Evolutionary conservation across 768 basidiomycete genomes (phyloP).

Genomic region (Boletales sp.): DNA sequence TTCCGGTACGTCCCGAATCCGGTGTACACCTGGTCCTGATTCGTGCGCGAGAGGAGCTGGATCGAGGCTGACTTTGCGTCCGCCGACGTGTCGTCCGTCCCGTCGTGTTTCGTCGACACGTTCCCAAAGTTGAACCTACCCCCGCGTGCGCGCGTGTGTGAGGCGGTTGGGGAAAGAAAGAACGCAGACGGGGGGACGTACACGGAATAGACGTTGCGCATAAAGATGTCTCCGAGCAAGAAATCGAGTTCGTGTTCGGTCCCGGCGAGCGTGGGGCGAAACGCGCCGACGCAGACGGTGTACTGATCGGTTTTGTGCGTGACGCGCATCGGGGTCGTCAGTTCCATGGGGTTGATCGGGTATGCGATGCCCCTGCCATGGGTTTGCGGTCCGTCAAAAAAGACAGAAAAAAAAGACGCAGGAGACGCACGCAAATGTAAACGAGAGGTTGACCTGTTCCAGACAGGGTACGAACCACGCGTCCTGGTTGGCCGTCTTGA

Average conservation of each 20-base stretch:
- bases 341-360: conserved; percentile 44
- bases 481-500: conserved; percentile 25
- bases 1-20: conserved; percentile 21
- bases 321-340: conserved; percentile 31
- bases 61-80: conserved; percentile 33
- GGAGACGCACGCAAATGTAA: conserved; percentile 13
- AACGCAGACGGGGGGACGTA: conserved; percentile 15
- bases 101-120: conserved; percentile 4
- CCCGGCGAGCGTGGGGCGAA: conserved; percentile 28
- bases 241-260: conserved; percentile 32
- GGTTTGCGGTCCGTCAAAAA: background rate
- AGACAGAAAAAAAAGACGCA: too few relatives aligned
- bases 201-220: conserved; percentile 46
- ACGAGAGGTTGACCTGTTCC: conserved; percentile 27
- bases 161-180: background rate
- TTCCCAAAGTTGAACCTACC: conserved; percentile 44
- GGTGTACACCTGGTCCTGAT: conserved; percentile 32
- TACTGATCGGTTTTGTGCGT: conserved; percentile 28
- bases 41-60: conserved; percentile 37
- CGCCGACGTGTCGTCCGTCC: background rate
- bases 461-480: conserved; percentile 38
- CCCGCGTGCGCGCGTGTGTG: too few relatives aligned
- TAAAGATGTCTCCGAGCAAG: conserved; percentile 42
- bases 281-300: conserved; percentile 37
- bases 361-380: conserved; percentile 20